Conservation (phyloP, 31 red algal species). For the Endocladia muricata region DNA sequence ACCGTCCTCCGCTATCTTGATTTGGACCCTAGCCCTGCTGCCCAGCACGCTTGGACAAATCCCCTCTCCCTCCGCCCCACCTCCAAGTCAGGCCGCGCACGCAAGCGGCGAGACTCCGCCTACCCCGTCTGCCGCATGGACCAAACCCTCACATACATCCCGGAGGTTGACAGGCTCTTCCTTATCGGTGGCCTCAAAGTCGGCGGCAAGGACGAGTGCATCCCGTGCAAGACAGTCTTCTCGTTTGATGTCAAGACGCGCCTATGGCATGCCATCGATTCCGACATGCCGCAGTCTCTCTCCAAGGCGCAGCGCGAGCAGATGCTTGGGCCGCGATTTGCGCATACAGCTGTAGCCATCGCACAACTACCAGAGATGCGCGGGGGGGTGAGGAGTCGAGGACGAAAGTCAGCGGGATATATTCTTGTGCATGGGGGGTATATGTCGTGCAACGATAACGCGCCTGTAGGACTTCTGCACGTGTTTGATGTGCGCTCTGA, state of each 20-base stretch:
- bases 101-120: not conserved
- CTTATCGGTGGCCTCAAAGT: conserved; percentile 63
- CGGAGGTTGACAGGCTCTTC: conserved; percentile 11
- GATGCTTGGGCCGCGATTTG: conserved; percentile 46
- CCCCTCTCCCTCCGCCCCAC: conserved; percentile 20
- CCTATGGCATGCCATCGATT: conserved; percentile 27
- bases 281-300: not conserved
- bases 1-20: conserved; percentile 47
- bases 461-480: conserved; percentile 22
- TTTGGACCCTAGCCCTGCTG: conserved; percentile 10
- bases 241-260: conserved; percentile 21
- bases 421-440: conserved; percentile 59
- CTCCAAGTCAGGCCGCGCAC: not conserved
- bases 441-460: not conserved
- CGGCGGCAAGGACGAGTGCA: conserved; percentile 26
- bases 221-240: conserved; percentile 39
- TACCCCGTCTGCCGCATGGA: conserved; percentile 44
- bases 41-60: conserved; percentile 25
- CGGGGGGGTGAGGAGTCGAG: conserved; percentile 5
- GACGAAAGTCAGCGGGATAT: conserved; percentile 25
- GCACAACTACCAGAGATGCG: not conserved
- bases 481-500: conserved; percentile 40
- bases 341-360: conserved; percentile 40
- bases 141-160: conserved; percentile 44
- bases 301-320: conserved; percentile 6